These are phyloP conservation scores for Coccomyxa sp. DNA, from an alignment of 139 green algal species.

Conservation along the genomic window DNA sequence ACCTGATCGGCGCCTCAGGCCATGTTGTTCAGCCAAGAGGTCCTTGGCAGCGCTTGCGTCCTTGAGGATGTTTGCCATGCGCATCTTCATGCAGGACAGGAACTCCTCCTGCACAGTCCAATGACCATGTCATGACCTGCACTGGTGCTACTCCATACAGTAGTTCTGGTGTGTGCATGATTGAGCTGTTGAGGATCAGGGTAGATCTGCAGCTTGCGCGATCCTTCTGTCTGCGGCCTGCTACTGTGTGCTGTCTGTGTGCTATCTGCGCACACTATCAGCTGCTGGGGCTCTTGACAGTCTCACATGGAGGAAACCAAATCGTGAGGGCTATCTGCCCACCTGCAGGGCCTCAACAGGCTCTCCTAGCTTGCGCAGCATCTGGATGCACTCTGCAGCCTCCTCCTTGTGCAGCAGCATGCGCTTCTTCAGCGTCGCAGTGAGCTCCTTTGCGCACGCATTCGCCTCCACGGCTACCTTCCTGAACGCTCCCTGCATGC, in stretches of 20 bases:
- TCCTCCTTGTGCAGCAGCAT: constrained; percentile 61
- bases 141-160: too few relatives aligned
- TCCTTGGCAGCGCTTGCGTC: constrained; percentile 41
- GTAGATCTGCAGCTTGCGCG: too few relatives aligned
- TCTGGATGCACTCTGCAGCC: constrained; percentile 65
- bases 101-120: constrained; percentile 52
- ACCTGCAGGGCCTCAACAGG: constrained; percentile 72
- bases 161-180: too few relatives aligned
- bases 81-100: constrained; percentile 53
- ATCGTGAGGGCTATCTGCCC: too few relatives aligned
- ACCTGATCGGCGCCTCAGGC: constrained; percentile 15
- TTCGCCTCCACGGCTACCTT: constrained; percentile 53
- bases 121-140: not conserved
- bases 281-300: too few relatives aligned
- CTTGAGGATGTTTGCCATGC: constrained; percentile 49
- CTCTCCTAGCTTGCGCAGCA: constrained; percentile 75
- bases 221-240: too few relatives aligned
- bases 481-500: constrained; percentile 55
- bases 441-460: constrained; percentile 39
- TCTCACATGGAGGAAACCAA: too few relatives aligned
- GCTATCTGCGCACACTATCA: too few relatives aligned
- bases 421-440: constrained; percentile 42
- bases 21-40: constrained; percentile 35
- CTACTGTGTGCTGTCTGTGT: too few relatives aligned
- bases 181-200: too few relatives aligned